Evolutionary conservation across 257 asterid species (phyloP).

Genomic region (Solanum neorickii): DNA sequence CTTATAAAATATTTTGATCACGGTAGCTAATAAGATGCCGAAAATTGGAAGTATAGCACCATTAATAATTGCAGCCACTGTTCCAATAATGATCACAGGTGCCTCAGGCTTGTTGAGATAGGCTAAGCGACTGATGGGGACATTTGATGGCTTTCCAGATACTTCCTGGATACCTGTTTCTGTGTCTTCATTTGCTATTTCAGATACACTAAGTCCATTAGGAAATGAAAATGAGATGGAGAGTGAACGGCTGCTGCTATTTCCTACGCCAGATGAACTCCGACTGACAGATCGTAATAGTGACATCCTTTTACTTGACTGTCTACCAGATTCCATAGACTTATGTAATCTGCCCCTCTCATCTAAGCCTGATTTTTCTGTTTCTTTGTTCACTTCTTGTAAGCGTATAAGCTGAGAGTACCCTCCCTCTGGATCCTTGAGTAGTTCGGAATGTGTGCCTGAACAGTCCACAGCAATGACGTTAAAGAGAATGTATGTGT

Average conservation of each 20-base stretch:
- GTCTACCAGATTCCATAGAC: constrained; percentile 29
- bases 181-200: constrained; percentile 23
- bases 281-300: constrained; percentile 34
- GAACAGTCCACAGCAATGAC: constrained; percentile 3
- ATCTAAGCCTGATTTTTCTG: constrained; percentile 20
- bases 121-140: constrained; percentile 45
- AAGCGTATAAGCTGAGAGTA: constrained; percentile 45
- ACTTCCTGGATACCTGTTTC: constrained; percentile 19
- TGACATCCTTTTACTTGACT: constrained; percentile 41
- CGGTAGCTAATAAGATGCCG: constrained; percentile 50
- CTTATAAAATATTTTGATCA: constrained; percentile 54
- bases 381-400: constrained; percentile 35
- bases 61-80: constrained; percentile 45
- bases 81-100: constrained; percentile 44
- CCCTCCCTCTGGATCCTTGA: constrained; percentile 37
- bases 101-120: constrained; percentile 70
- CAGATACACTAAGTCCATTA: constrained; percentile 34
- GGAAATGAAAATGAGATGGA: constrained; percentile 44
- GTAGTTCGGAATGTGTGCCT: constrained; percentile 41
- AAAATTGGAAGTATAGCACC: constrained; percentile 68
- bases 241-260: constrained; percentile 44
- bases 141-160: constrained; percentile 22
- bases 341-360: constrained; percentile 25
- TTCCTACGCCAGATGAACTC: constrained; percentile 55
- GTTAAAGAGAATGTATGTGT: background rate